Conservation (phyloP, 495 filamentous ascomycete genomes). For the Penicillium coffeae region DNA sequence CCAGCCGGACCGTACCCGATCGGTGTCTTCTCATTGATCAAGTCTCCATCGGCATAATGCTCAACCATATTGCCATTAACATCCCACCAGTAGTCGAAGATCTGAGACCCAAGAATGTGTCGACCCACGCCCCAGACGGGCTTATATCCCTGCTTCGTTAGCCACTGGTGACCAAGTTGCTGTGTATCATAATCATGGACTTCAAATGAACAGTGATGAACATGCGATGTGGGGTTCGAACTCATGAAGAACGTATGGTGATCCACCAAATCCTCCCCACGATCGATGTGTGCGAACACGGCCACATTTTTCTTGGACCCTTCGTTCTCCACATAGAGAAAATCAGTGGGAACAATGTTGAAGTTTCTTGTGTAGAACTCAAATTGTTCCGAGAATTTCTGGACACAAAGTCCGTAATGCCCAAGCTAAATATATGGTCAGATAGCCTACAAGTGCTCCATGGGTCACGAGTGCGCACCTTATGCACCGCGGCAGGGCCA, state of each 20-base stretch:
- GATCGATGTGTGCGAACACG: conserved; percentile 62
- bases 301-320: conserved; percentile 51
- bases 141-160: conserved; percentile 58
- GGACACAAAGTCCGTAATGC: conserved; percentile 64
- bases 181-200: conserved; percentile 75
- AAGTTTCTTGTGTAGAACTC: conserved; percentile 64
- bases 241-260: conserved; percentile 72
- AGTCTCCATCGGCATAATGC: conserved; percentile 68
- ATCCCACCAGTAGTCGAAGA: conserved; percentile 77
- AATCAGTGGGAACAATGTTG: conserved; percentile 56
- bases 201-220: conserved; percentile 72
- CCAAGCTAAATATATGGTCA: conserved; percentile 56
- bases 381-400: conserved; percentile 52
- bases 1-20: conserved; percentile 28
- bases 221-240: conserved; percentile 50
- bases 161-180: conserved; percentile 68
- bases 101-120: conserved; percentile 70
- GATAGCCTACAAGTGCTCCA: too few relatives aligned
- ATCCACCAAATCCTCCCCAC: conserved; percentile 57
- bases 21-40: conserved; percentile 57
- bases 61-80: conserved; percentile 60
- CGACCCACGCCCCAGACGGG: conserved; percentile 73
- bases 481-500: conserved; percentile 67
- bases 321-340: conserved; percentile 22
- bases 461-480: conserved; percentile 24